Evolutionary conservation across 2,329 filamentous ascomycete species (phyloP), one percentile per base, ranked within the genome.

Genomic region (Endothia cerciana): DNA sequence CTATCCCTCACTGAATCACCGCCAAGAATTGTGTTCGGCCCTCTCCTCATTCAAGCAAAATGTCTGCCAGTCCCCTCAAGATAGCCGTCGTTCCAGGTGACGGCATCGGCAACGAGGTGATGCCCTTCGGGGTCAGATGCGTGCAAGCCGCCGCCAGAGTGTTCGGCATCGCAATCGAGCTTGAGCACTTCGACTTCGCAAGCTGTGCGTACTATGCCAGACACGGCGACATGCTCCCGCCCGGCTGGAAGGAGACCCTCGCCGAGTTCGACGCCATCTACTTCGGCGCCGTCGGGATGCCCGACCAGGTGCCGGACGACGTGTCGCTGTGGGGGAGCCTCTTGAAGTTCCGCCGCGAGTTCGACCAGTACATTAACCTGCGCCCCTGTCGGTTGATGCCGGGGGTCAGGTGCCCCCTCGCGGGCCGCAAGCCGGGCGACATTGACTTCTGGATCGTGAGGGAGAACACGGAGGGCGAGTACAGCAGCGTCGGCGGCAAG

Each of bases 311-410:
- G 0, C 88, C 89, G 0, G 89, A 91, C 69, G 85, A 91, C 68
- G 84, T 90, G 65, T 86, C 86, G 0, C 83, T 91, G 1, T 91
- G 89, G 89, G 83, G 84, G 8, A 82, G 89, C 40, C 85, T 90
- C 55, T 79, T 91, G 8, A 87, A 87, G 22, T 90, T 91, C 71
- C 85, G 89, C 45, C 87, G 89, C 61, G 82, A 86, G 45, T 82
- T 91, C 56, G 88, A 90, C 68, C 88, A 91, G 71, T 91, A 90
- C 71, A 84, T 89, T 69, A 91, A 91, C 69, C 82, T 91, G 0
- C 83, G 89, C 0, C 89, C 88, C 0, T 89, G 86, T 1, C 83
- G 84, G 13, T 80, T 89, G 40, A 82, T 90, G 72, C 83, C 82
- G 0, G 88, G 88, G 8, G 87, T 87, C 0, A 76, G 80, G 51